Conservation (phyloP, 2,329 filamentous ascomycete species). For the Nemania serpens region DNA sequence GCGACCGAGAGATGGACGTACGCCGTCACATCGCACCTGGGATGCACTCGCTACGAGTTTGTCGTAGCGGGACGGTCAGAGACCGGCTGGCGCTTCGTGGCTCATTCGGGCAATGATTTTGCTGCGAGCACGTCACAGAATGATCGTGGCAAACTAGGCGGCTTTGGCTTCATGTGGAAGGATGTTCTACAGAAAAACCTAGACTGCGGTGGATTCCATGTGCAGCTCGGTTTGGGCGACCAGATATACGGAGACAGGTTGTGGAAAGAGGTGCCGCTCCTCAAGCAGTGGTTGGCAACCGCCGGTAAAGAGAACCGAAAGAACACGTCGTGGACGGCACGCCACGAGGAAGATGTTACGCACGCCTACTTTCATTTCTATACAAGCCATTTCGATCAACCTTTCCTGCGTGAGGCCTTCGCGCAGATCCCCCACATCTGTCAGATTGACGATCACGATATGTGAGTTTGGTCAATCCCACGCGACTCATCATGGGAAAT, state of each 20-base stretch:
- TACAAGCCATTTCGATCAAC: constrained; percentile 97
- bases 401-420: constrained; percentile 90
- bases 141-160: constrained; percentile 83
- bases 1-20: constrained; percentile 92
- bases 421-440: constrained; percentile 95
- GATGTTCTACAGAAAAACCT: constrained; percentile 97
- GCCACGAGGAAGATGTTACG: constrained; percentile 91
- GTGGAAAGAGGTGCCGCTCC: constrained; percentile 92
- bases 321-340: constrained; percentile 87
- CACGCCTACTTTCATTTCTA: constrained; percentile 99
- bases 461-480: constrained; percentile 64
- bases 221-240: constrained; percentile 87
- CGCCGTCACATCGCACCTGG: constrained; percentile 93
- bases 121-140: constrained; percentile 83
- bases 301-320: constrained; percentile 92
- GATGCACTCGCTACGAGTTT: constrained; percentile 98
- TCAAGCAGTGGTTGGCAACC: constrained; percentile 94
- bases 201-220: constrained; percentile 94
- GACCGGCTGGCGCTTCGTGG: constrained; percentile 92
- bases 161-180: constrained; percentile 97
- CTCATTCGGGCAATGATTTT: constrained; percentile 96
- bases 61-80: constrained; percentile 89
- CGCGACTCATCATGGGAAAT: not conserved
- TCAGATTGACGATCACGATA: constrained; percentile 95
- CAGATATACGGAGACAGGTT: constrained; percentile 95